Evolutionary conservation across 208 protist species (phyloP).

Genomic region (Crithidia expoeki): DNA sequence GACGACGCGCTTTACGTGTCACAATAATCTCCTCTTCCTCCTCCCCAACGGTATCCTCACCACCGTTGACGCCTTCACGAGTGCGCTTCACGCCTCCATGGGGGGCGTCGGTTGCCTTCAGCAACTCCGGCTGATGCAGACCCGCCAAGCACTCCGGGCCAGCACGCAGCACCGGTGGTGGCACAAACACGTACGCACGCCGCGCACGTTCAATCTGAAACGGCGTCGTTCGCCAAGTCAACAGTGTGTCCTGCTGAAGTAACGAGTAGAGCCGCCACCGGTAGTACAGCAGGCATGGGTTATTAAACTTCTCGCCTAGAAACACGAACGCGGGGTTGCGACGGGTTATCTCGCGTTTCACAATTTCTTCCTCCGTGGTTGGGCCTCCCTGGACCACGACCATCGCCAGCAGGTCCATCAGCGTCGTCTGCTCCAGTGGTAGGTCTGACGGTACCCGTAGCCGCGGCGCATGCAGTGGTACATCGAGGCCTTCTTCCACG

Average conservation of each 20-base stretch:
- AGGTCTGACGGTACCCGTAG: slow-evolving; percentile 46
- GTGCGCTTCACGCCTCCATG: not conserved
- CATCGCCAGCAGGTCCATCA: slow-evolving; percentile 75
- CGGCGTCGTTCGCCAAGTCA: slow-evolving; percentile 68
- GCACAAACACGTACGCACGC: slow-evolving; percentile 73
- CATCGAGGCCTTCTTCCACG: slow-evolving; percentile 20
- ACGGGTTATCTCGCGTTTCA: slow-evolving; percentile 52
- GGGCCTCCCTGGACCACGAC: slow-evolving; percentile 73
- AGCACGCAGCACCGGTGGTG: slow-evolving; percentile 49
- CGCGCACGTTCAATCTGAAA: slow-evolving; percentile 71
- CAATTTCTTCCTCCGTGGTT: slow-evolving; percentile 79
- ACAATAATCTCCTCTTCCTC: slow-evolving; percentile 9
- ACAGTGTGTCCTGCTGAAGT: slow-evolving; percentile 73
- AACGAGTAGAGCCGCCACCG: slow-evolving; percentile 87
- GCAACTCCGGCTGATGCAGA: slow-evolving; percentile 27
- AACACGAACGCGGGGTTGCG: slow-evolving; percentile 74
- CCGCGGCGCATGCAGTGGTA: slow-evolving; percentile 30
- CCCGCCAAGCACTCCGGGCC: slow-evolving; percentile 52
- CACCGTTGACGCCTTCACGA: slow-evolving; percentile 5
- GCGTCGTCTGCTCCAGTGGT: slow-evolving; percentile 51
- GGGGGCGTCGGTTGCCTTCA: not conserved
- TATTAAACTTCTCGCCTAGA: slow-evolving; percentile 48
- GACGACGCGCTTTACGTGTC: slow-evolving; percentile 7
- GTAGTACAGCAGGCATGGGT: slow-evolving; percentile 81
- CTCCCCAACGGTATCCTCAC: not conserved